Evolutionary conservation across 2,329 filamentous ascomycete genomes (phyloP).

Genomic region (Fusarium praegraminearum): DNA sequence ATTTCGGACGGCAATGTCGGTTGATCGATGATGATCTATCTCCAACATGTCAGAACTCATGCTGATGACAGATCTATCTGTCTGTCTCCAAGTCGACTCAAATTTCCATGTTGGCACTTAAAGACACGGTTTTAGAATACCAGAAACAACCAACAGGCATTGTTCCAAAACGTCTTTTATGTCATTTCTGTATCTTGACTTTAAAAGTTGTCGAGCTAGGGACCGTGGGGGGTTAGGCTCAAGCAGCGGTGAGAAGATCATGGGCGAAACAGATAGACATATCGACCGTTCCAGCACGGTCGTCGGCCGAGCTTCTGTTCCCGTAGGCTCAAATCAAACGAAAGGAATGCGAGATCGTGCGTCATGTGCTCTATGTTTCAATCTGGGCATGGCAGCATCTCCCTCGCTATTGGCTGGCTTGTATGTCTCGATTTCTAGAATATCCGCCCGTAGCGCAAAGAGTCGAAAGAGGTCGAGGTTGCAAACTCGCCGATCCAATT

Average conservation of each 20-base stretch:
- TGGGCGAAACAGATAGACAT: slow-evolving; percentile 37
- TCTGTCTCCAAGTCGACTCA: slow-evolving; percentile 6
- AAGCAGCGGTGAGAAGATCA: slow-evolving; percentile 46
- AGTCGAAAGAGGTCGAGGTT: slow-evolving; percentile 40
- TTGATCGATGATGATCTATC: slow-evolving; percentile 30
- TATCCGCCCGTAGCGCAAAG: slow-evolving; percentile 52
- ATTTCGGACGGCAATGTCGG: slow-evolving; percentile 9
- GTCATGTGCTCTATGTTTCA: slow-evolving; percentile 46
- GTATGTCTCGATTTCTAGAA: slow-evolving; percentile 49
- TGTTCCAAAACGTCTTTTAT: slow-evolving; percentile 30
- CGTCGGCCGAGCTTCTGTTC: slow-evolving; percentile 38
- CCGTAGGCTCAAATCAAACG: slow-evolving; percentile 26
- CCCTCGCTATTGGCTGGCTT: slow-evolving; percentile 44
- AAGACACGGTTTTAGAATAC: slow-evolving; percentile 24
- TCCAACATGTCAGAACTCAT: neutral
- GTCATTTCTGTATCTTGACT: slow-evolving; percentile 35
- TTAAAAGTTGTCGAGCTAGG: slow-evolving; percentile 12
- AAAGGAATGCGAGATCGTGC: slow-evolving; percentile 42
- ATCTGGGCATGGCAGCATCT: slow-evolving; percentile 31
- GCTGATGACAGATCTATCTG: slow-evolving; percentile 9
- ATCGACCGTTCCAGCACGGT: slow-evolving; percentile 35
- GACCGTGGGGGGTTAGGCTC: slow-evolving; percentile 31
- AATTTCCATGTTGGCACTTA: slow-evolving; percentile 15
- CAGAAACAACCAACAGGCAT: slow-evolving; percentile 12
- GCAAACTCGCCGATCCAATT: slow-evolving; percentile 31